phyloP scores from a whole-genome alignment of 345 rosid genomes.

The Rhodomyrtus tomentosa region DNA sequence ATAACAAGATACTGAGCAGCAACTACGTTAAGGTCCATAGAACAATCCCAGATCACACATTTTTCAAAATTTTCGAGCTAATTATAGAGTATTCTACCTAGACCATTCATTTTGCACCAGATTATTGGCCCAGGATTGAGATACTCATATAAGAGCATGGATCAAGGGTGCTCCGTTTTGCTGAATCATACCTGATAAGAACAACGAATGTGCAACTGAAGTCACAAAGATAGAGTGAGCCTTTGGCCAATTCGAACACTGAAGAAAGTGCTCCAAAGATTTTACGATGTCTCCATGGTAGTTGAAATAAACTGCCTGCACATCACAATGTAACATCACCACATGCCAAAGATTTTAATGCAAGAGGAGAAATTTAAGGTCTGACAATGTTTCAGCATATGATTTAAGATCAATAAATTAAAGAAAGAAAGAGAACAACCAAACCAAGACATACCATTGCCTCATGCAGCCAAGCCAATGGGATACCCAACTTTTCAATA shows the following conservation, averaged over 20 bases:
- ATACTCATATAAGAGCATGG: not conserved
- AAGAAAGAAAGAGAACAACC: not conserved
- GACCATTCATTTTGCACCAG: not conserved
- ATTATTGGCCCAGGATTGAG: not conserved
- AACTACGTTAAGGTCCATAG: not conserved
- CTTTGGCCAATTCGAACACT: slow-evolving; percentile 80
- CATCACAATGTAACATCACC: not conserved
- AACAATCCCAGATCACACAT: not conserved
- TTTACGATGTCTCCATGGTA: slow-evolving; percentile 52
- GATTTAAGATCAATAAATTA: not conserved
- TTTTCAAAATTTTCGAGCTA: not conserved
- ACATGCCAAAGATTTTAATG: not conserved
- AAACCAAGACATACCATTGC: slow-evolving; percentile 54
- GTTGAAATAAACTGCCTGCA: slow-evolving; percentile 74
- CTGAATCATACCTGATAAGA: slow-evolving; percentile 55
- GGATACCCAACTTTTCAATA: slow-evolving; percentile 69
- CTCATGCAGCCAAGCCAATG: slow-evolving; percentile 83
- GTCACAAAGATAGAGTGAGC: slow-evolving; percentile 78
- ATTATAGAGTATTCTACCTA: not conserved
- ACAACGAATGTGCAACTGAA: slow-evolving; percentile 61
- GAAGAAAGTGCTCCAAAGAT: slow-evolving; percentile 84
- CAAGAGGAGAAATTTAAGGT: not conserved
- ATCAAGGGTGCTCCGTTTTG: not conserved
- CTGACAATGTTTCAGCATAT: not conserved
- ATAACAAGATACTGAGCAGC: not conserved